Evolutionary conservation across 306 rosid species (phyloP), one percentile per base, ranked within the genome.

Genomic region (Pterocarpus santalinus): DNA sequence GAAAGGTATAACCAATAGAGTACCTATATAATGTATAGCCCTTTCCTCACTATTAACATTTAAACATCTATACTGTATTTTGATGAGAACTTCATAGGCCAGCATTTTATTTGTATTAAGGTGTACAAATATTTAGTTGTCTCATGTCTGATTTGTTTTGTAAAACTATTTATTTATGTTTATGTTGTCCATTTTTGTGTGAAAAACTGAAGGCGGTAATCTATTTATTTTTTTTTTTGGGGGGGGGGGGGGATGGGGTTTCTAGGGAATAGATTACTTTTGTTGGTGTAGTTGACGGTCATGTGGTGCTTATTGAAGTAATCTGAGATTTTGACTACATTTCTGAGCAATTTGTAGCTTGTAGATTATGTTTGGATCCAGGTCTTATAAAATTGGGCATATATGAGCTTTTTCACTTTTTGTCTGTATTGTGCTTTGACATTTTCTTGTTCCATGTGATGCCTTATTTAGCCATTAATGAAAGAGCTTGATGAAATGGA

Each of bases 401-500:
- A 39, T 75, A 30, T 69, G 14, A 62, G 58, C 38, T 52, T 69
- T 69, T 64, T 35, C 35, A 76, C 11, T 14, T 78, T 60, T 77
- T 34, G 34, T 78, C 51, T 81, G 55, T 76, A 34, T 34, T 75
- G 32, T 81, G 72, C 77, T 80, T 82, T 85, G 30, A 79, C 46
- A 58, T 60, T 84, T 75, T 66, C 32, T 39, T 85, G 56, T 67
- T 81, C 67, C 63, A 49, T 73, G 28, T 72, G 17, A 73, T 81
- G n/a, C 60, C 62, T 76, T 51, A 67, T 67, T 34, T 77, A 95
- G 99, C 89, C 96, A 64, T 84, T 95, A 83, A 95, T 93, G 99
- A 95, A 95, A 88, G 99, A 95, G 89, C 98, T 95, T 13, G 99
- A 95, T 75, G 99, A 95, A 83, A 95, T 93, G 98, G 99, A 95